Base-by-base conservation (phyloP, 495 filamentous ascomycete species). In the Ascodesmis nigricans region DNA sequence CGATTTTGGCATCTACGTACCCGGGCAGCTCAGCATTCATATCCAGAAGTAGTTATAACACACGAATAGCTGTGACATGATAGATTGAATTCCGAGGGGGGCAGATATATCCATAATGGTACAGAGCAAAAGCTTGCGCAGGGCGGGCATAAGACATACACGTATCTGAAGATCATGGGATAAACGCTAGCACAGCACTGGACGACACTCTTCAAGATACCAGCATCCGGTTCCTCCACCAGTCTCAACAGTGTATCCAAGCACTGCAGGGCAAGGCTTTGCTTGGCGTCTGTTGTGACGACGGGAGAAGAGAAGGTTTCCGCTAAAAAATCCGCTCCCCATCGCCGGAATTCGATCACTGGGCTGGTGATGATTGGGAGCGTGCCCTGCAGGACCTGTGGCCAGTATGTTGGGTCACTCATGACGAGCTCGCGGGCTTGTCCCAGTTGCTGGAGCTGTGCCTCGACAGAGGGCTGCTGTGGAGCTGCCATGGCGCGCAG, bases 251-350 rank as follows among this genome's bases (percentile, higher is more conserved):
- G 51, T 10, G 69, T 71, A 40, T 79, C 71, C 47, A 99, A 52
- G 36, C 82, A 75, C 18, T 59, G 56, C 37, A 79, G 56, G 31
- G 70, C 67, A 40, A 91, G 50, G 39, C 69, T 66, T 56, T 73
- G 75, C 61, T 93, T 95, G 54, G 75, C 71, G 32, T 66, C 59
- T 21, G 59, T 56, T 35, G 67, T 53, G 44, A 95, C 60, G 21
- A 71, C 67, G 9, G 87, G 87, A 28, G 75, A 82, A 13, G 90
- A 72, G 56, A 99, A 92, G 3, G 82, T 78, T 61, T 99, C 87
- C 24, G 90, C 84, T 23, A 99, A 62, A 53, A 99, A 99, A 17
- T 93, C 81, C 15, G 82, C 71, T 15, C 82, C 90, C 90, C 90
- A 99, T 73, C 83, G 63, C 55, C 79, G 74, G 44, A 93, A 57